Base-by-base conservation (phyloP, 257 asterid species). In the Fraxinus cuspidata region DNA sequence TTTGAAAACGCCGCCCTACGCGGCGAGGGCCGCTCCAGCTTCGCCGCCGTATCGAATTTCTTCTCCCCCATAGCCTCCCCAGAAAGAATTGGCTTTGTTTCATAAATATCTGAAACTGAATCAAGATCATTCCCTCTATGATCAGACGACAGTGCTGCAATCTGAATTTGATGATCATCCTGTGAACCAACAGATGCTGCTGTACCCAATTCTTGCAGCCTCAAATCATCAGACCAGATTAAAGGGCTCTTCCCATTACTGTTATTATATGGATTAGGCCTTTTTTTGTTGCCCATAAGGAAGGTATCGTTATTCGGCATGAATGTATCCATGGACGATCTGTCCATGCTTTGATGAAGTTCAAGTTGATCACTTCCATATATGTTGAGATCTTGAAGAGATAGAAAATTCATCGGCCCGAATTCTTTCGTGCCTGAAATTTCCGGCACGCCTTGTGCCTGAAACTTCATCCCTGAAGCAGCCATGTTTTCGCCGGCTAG, bases 381-480 rank as follows among this genome's bases (percentile, higher is more conserved):
- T 9, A 92, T 89, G 85, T 89, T 96, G 84, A 92, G 98, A 42
- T 92, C 98, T 79, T 96, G 98, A 12, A 96, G 89, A 34, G 97
- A 78, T 0, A 94, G 93, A 79, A 89, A 96, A 49, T 77, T 86
- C 72, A 90, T 74, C 74, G 80, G 83, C 8, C 85, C 89, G 70
- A 86, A 79, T 25, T 88, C 92, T 49, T 89, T 89, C 64, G 81
- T 74, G 77, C 71, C 90, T 8, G 89, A 74, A 70, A 85, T 75
- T 1, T 88, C 88, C 12, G 81, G 82, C 58, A 82, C 40, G 53
- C 60, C 58, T 67, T 86, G 79, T 68, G 84, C 80, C 70, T 28
- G 32, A 49, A 51, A n/a, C 80, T 60, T 69, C 72, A 34, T 81
- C 4, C 86, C 88, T 2, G 90, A 49, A 56, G 88, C 81, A 47